Conservation (phyloP, 2,329 filamentous ascomycete genomes). For the Fusarium sp. region DNA sequence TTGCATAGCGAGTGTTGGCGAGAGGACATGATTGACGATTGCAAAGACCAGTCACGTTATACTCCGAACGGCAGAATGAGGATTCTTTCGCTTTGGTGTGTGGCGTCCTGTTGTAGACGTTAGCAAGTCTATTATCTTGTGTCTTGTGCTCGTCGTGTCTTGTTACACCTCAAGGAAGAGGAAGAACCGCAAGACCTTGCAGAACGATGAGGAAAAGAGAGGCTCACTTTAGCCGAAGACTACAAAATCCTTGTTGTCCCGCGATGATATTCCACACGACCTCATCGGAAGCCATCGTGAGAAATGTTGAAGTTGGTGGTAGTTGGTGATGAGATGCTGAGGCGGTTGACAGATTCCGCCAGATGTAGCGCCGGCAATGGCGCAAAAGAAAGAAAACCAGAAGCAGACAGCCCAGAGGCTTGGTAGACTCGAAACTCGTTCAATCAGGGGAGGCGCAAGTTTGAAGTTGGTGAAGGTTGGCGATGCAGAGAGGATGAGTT, state of each 20-base stretch:
- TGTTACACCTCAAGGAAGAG: not conserved
- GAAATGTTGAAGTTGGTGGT: not conserved
- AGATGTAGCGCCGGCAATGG: not conserved
- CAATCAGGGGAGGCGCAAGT: not conserved
- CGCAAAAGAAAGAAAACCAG: not conserved
- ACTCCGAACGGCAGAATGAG: constrained; percentile 90
- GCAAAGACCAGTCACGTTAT: constrained; percentile 86
- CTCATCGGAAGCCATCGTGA: constrained; percentile 86
- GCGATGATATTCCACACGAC: constrained; percentile 94
- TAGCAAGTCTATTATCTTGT: constrained; percentile 33
- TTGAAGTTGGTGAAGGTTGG: not conserved
- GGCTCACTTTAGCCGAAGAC: constrained; percentile 88
- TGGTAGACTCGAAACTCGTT: not conserved
- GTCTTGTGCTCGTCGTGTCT: not conserved
- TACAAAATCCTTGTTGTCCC: constrained; percentile 78
- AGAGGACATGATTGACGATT: constrained; percentile 90
- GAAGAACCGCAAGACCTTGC: not conserved
- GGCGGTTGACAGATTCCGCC: not conserved
- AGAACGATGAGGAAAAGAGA: not conserved
- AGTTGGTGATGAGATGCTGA: not conserved
- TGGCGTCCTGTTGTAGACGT: constrained; percentile 65
- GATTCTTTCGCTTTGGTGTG: not conserved
- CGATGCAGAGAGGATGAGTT: not conserved
- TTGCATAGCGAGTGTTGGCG: constrained; percentile 92
- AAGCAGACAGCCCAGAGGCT: not conserved